A percentile compares a stretch with the other conserved stretches of the same genome.
Evolutionary conservation across 139 green algal genomes (phyloP).

Genomic region (Picochlorum sp.): DNA sequence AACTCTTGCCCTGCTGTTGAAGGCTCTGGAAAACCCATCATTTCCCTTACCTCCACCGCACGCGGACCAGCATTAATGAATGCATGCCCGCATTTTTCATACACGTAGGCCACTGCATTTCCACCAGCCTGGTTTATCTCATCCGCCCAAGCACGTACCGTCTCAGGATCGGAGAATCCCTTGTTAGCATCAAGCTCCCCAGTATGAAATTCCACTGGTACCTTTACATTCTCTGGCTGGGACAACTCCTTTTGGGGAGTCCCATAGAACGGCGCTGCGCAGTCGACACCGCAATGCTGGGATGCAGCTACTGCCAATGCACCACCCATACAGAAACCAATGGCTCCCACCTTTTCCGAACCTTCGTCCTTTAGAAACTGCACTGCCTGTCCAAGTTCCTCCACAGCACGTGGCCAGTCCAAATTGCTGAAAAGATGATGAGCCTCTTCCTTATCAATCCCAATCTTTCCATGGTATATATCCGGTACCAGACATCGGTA

Average conservation of each 20-base stretch:
- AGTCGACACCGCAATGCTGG: conserved; percentile 35
- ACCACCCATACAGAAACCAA: conserved; percentile 68
- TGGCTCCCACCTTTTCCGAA: conserved; percentile 25
- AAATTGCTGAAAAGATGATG: conserved; percentile 46
- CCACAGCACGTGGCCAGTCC: conserved; percentile 46
- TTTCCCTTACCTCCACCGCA: conserved; percentile 1
- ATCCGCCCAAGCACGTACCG: conserved; percentile 19
- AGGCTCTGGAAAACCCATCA: conserved; percentile 27
- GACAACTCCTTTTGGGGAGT: conserved; percentile 19
- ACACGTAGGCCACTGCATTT: conserved; percentile 33
- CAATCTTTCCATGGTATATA: conserved; percentile 63
- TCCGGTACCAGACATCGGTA: conserved; percentile 42
- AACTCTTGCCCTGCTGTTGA: neutral
- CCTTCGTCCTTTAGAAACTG: conserved; percentile 31
- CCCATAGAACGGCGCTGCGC: conserved; percentile 52
- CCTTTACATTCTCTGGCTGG: conserved; percentile 39
- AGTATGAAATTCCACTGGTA: conserved; percentile 23
- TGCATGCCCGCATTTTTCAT: conserved; percentile 34
- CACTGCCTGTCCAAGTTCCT: conserved; percentile 43
- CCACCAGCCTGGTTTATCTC: conserved; percentile 36
- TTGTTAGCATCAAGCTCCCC: conserved; percentile 31
- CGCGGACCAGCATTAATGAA: conserved; percentile 34
- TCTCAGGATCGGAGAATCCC: conserved; percentile 27
- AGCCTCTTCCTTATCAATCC: conserved; percentile 54
- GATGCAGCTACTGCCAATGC: conserved; percentile 43